Conservation (phyloP, 164 flowering plant species). For the Euptelea pleiosperma region DNA sequence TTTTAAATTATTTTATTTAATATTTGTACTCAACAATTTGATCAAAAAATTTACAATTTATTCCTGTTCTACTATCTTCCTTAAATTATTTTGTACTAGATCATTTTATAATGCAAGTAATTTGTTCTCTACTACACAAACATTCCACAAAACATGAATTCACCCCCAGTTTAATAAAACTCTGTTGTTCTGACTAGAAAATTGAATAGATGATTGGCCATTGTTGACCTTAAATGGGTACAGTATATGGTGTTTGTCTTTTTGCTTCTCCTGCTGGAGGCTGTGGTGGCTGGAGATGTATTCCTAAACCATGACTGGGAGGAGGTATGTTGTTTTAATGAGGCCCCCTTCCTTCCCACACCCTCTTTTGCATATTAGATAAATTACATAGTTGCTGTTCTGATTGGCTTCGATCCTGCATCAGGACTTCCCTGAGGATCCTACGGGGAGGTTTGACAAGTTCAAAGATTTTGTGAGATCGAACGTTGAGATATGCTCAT, state of each 20-base stretch:
- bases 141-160: not conserved
- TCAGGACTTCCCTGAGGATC: conserved; percentile 87
- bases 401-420: conserved; percentile 3
- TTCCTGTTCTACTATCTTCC: too few species aligned
- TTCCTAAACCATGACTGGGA: conserved; percentile 75
- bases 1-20: too few species aligned
- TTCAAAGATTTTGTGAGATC: conserved; percentile 63
- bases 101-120: too few species aligned
- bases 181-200: not conserved
- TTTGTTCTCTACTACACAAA: not conserved
- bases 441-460: conserved; percentile 53
- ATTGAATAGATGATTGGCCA: not conserved
- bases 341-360: not conserved
- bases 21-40: too few species aligned
- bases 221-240: conserved; percentile 38
- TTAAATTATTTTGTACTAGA: too few species aligned
- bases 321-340: conserved; percentile 49
- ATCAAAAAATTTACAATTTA: too few species aligned
- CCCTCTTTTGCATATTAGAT: not conserved
- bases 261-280: conserved; percentile 67
- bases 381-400: not conserved
- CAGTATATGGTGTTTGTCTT: conserved; percentile 73
- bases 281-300: conserved; percentile 71
- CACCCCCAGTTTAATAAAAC: not conserved
- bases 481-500: conserved; percentile 73